Conservation (phyloP, 2,329 filamentous ascomycete genomes). For the Metarhizium anisopliae region DNA sequence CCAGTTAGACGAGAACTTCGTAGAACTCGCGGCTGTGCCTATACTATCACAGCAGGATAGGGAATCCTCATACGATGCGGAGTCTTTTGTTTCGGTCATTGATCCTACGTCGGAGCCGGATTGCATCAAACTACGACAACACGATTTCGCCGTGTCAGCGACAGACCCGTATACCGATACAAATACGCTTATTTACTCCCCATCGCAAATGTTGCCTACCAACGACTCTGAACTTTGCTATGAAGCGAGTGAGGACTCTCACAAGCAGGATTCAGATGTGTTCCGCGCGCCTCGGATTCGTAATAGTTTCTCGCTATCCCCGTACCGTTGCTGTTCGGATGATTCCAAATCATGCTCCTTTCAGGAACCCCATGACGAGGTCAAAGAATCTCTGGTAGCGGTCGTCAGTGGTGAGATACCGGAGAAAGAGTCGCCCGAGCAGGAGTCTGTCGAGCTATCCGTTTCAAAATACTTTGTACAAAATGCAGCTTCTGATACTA, state of each 20-base stretch:
- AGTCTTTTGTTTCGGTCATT: neutral
- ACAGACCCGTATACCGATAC: neutral
- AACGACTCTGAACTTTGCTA: too few species aligned
- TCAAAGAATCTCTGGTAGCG: neutral
- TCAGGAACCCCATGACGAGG: neutral
- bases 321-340: neutral
- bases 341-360: neutral
- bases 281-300: neutral
- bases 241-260: neutral
- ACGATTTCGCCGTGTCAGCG: neutral
- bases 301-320: neutral
- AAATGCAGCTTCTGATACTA: neutral
- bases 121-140: neutral
- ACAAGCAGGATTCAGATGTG: neutral
- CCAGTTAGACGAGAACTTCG: conserved; percentile 3
- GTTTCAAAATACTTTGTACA: neutral
- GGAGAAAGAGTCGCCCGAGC: neutral
- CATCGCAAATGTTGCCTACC: neutral
- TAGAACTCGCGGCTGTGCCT: neutral
- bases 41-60: neutral
- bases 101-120: neutral
- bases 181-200: neutral
- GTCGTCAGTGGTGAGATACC: neutral
- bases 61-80: neutral
- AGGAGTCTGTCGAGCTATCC: neutral